Evolutionary conservation across 176 grass and related monocot species (phyloP), one percentile per base, ranked within the genome.

Genomic region (Secale cereale): DNA sequence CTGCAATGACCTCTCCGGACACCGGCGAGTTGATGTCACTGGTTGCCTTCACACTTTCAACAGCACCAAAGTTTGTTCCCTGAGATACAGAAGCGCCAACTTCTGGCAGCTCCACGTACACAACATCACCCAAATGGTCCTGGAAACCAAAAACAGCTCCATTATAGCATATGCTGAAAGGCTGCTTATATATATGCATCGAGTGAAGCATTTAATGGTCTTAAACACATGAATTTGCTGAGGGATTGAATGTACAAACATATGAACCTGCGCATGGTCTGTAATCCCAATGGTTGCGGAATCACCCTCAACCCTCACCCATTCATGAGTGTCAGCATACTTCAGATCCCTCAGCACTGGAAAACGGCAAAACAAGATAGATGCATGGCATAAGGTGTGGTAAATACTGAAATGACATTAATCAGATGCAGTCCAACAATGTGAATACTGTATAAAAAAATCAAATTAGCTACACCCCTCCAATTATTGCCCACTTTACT

Each of bases 61-160:
- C 96, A 66, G 96, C 91, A 54, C 96, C 96, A 19, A 98, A 98
- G 81, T 83, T 90, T 9, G 86, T 77, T 70, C 96, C 93, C 59
- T 98, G 93, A 10, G 71, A 71, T 27, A 97, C 91, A 71, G 19
- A 82, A 11, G 31, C 26, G 59, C 96, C 96, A 88, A 94, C 87
- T 89, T 95, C 95, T 71, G 96, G 96, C 61, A 98, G 80, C 76
- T 98, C 96, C 74, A 94, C 96, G 76, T 89, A 98, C 56, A 98
- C 96, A 83, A 98, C 96, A 85, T 98, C 96, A 54, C 96, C 96
- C 78, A 98, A 90, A 83, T 98, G 96, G 43, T 98, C 87, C 96
- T 98, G 81, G 35, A 80, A 76, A 29, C 77, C 59, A 10, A 87
- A 61, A 65, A 57, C 23, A 83, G 50, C 4, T 76, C 23, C 1